phyloP scores from a whole-genome alignment of 257 asterid species.

The Echites panduratus region DNA sequence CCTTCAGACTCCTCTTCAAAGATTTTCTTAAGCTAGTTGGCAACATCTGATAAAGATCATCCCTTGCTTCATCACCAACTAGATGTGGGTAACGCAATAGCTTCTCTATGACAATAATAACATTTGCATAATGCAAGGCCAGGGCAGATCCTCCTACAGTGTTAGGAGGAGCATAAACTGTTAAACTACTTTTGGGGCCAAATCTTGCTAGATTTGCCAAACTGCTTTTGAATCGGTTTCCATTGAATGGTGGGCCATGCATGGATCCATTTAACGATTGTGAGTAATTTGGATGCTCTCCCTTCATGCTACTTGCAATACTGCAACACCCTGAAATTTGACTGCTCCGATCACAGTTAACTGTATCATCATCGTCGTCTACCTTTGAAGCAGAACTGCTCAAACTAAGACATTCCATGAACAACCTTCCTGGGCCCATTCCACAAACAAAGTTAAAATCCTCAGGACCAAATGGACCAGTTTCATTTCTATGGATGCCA shows the following conservation, averaged over 20 bases:
- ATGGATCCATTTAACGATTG: slow-evolving; percentile 28
- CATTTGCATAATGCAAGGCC: slow-evolving; percentile 81
- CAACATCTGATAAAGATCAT: slow-evolving; percentile 86
- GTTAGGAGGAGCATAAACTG: slow-evolving; percentile 43
- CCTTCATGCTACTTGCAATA: slow-evolving; percentile 34
- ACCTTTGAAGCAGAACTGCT: slow-evolving; percentile 55
- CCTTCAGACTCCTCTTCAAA: slow-evolving; percentile 48
- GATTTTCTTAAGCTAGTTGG: slow-evolving; percentile 74
- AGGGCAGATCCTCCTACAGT: slow-evolving; percentile 90
- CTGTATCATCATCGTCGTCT: slow-evolving; percentile 35
- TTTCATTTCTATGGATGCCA: slow-evolving; percentile 36
- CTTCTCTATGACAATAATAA: slow-evolving; percentile 71
- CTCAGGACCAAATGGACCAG: slow-evolving; percentile 46
- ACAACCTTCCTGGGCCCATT: slow-evolving; percentile 67
- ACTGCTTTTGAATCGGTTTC: slow-evolving; percentile 23
- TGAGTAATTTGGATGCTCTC: slow-evolving; percentile 24
- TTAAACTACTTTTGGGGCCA: slow-evolving; percentile 38
- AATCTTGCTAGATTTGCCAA: slow-evolving; percentile 19
- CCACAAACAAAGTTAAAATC: slow-evolving; percentile 71
- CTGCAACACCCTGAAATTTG: slow-evolving; percentile 51
- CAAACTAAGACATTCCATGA: slow-evolving; percentile 70
- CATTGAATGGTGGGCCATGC: slow-evolving; percentile 21
- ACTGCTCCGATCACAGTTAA: slow-evolving; percentile 49
- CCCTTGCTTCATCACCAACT: slow-evolving; percentile 88
- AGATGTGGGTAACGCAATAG: slow-evolving; percentile 78